phyloP scores from a whole-genome alignment of 2,329 filamentous ascomycete genomes.

The Scopulariopsis brevicaulis region DNA sequence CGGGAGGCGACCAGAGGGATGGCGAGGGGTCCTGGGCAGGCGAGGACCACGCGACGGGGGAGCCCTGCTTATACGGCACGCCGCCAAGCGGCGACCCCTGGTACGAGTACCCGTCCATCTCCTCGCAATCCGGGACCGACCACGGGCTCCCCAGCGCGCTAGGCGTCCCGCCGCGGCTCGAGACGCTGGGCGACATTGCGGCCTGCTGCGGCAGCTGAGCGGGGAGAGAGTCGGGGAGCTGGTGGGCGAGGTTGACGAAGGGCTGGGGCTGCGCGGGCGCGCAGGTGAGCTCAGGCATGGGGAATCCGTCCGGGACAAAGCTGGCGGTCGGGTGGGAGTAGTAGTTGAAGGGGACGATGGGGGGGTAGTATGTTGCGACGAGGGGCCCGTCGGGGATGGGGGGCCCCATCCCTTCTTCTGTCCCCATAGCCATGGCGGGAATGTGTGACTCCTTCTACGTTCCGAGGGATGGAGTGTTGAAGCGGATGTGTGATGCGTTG shows the following conservation, averaged over 20 bases:
- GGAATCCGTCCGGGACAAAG: neutral
- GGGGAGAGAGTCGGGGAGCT: neutral
- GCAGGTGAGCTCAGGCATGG: neutral
- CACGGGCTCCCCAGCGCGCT: neutral
- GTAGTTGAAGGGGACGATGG: neutral
- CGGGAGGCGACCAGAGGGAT: neutral
- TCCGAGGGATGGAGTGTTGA: neutral
- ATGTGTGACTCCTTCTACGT: neutral
- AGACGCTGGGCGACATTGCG: neutral
- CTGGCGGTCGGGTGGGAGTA: neutral
- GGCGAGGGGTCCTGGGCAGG: conserved; percentile 8
- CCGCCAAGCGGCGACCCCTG: conserved; percentile 17
- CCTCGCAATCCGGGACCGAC: conserved; percentile 9
- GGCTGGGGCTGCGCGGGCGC: neutral
- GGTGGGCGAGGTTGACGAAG: neutral
- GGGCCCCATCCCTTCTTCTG: neutral
- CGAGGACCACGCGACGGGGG: conserved; percentile 22
- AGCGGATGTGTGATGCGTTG: neutral
- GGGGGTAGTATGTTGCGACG: neutral
- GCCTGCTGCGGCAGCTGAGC: neutral
- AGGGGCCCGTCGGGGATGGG: neutral
- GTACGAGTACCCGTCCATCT: conserved; percentile 23
- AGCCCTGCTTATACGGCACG: conserved; percentile 16
- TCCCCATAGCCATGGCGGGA: neutral
- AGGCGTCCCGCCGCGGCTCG: neutral